A percentile compares a stretch with the other conserved stretches of the same genome.
phyloP scores from a whole-genome alignment of 2,329 filamentous ascomycete species.

The Cercospora zeae-maydis region DNA sequence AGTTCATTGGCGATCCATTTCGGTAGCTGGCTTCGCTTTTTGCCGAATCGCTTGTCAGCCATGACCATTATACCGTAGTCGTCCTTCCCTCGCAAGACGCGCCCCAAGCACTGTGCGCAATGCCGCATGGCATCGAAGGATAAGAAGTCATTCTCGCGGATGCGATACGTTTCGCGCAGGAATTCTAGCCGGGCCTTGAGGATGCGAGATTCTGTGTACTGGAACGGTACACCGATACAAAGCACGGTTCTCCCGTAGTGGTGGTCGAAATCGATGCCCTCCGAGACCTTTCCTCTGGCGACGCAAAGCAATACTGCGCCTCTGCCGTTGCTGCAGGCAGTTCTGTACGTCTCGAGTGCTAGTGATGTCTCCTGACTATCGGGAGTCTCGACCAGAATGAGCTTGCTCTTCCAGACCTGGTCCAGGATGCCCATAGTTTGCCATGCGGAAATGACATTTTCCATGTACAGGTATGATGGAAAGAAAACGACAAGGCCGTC shows the following conservation, averaged over 20 bases:
- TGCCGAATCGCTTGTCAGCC: conserved; percentile 87
- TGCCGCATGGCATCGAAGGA: conserved; percentile 99
- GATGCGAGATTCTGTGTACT: conserved; percentile 97
- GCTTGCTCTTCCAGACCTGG: conserved; percentile 97
- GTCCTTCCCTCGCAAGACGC: conserved; percentile 91
- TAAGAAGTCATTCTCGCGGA: conserved; percentile 93
- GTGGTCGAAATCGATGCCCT: conserved; percentile 98
- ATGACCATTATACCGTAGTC: conserved; percentile 99
- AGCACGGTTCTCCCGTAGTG: conserved; percentile 95
- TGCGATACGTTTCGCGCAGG: conserved; percentile 92
- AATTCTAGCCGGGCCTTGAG: conserved; percentile 94
- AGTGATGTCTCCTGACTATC: conserved; percentile 96
- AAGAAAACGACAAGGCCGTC: conserved; percentile 99
- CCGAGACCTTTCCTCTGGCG: conserved; percentile 92
- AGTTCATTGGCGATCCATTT: conserved; percentile 95
- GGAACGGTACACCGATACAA: conserved; percentile 95
- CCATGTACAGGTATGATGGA: conserved; percentile 98
- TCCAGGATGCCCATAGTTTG: conserved; percentile 97
- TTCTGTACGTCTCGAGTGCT: conserved; percentile 92
- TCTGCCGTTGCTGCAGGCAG: conserved; percentile 93
- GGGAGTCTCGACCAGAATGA: conserved; percentile 95
- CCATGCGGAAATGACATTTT: conserved; percentile 98
- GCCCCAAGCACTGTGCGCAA: conserved; percentile 90
- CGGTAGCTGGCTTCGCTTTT: conserved; percentile 83
- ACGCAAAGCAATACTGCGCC: conserved; percentile 92